These are phyloP conservation scores for Colletotrichum sp. DNA, from an alignment of 2,329 filamentous ascomycete species.

Conservation along the genomic window DNA sequence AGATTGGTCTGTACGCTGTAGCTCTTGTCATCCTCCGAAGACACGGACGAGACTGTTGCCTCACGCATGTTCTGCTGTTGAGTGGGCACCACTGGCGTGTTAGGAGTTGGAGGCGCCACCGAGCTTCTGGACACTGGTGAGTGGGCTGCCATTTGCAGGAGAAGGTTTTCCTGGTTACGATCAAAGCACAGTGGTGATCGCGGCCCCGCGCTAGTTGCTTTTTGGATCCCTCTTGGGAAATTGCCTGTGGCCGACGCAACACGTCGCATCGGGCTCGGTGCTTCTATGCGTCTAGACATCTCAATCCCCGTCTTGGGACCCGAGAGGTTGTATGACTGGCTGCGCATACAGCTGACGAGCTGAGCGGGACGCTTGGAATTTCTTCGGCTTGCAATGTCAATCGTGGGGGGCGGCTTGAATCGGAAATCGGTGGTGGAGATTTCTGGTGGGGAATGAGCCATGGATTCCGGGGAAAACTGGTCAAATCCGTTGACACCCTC, in stretches of 20 bases:
- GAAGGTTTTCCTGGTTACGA: constrained; percentile 48
- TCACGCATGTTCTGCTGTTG: constrained; percentile 44
- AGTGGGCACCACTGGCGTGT: constrained; percentile 48
- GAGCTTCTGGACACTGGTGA: constrained; percentile 47
- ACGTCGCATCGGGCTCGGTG: constrained; percentile 55
- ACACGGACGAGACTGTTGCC: constrained; percentile 40
- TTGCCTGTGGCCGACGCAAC: constrained; percentile 57
- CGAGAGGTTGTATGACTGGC: constrained; percentile 40
- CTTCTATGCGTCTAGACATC: constrained; percentile 47
- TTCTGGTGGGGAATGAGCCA: constrained; percentile 29
- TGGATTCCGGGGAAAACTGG: constrained; percentile 34
- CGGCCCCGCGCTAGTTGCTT: constrained; percentile 37
- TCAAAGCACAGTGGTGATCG: constrained; percentile 51
- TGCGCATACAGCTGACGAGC: constrained; percentile 51
- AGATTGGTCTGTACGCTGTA: constrained; percentile 23
- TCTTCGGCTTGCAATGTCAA: constrained; percentile 60
- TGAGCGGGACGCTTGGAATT: constrained; percentile 54
- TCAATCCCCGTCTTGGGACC: constrained; percentile 54
- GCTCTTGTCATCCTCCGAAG: constrained; percentile 41
- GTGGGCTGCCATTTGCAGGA: constrained; percentile 42
- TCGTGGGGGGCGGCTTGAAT: constrained; percentile 54
- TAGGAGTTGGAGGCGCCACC: constrained; percentile 54
- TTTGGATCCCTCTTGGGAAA: constrained; percentile 46
- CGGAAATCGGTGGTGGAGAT: constrained; percentile 34
- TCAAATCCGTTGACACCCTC: constrained; percentile 24